Base-by-base conservation (phyloP, 2,329 filamentous ascomycete genomes). In the Plenodomus biglobosus region DNA sequence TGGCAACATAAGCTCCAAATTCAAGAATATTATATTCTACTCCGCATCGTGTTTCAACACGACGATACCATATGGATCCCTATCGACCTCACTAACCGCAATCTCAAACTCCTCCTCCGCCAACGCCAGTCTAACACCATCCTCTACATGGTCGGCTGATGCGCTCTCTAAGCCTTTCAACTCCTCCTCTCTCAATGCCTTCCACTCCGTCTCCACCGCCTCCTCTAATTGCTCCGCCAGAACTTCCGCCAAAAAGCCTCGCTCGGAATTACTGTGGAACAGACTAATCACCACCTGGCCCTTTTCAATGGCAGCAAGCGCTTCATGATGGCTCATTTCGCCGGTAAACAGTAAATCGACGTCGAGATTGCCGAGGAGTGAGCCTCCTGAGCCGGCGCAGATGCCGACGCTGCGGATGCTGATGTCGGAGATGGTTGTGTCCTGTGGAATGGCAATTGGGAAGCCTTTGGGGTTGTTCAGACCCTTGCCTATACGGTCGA, bases 251-350 rank as follows among this genome's bases (percentile, higher is more conserved):
- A 99, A 73, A 67, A 92, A 99, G 0, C 84, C 86, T 30, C 94
- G 78, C 76, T 99, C 94, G 0, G 89, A 94, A 71, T 97, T 97
- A 61, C 88, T 92, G 71, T 99, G 94, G 63, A 96, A 95, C 40
- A 95, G 80, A 35, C 86, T 87, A 42, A 97, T 82, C 1, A 97
- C 88, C 45, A 85, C 87, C 55, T 86, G 86, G 1, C 92, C 92
- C 49, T 85, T 82, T 76, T 96, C 92, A 21, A 88, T 90, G 1
- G 91, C 90, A 34, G 88, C 84, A 48, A 99, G 80, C 2, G 92
- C 91, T 55, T 94, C 90, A 69, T 99, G 94, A 69, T 99, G 94
- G 63, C 84, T 88, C 78, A 97, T 83, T 75, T 99, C 94, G 1
- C 94, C 94, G 0, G 90, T 97, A 60, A 99, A 88, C 3, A 95